Conservation (phyloP, 2,329 filamentous ascomycete genomes). For the Claviceps monticola region DNA sequence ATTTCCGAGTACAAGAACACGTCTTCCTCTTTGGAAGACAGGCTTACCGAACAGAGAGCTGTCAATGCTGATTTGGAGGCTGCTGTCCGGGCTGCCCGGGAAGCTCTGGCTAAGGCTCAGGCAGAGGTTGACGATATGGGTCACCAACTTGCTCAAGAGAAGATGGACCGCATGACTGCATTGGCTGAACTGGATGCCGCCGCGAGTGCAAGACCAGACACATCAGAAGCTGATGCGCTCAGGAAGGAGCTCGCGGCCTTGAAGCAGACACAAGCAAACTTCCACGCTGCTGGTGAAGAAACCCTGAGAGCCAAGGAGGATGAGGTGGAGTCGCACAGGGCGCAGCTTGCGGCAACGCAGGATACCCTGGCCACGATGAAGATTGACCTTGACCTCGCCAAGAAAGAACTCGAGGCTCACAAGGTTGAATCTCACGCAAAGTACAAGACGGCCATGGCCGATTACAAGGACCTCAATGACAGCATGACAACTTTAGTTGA, state of each 20-base stretch:
- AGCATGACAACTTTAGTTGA: constrained; percentile 47
- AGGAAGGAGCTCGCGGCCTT: constrained; percentile 34
- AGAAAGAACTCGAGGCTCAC: constrained; percentile 40
- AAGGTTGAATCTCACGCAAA: constrained; percentile 36
- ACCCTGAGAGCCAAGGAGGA: constrained; percentile 22
- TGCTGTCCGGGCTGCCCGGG: constrained; percentile 25
- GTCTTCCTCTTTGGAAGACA: constrained; percentile 21
- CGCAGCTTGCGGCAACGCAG: constrained; percentile 23
- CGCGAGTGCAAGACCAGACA: constrained; percentile 42
- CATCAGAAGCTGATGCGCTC: constrained; percentile 37
- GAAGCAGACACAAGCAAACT: constrained; percentile 32
- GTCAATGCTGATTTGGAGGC: constrained; percentile 22
- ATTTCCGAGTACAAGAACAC: constrained; percentile 25
- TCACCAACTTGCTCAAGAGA: constrained; percentile 41
- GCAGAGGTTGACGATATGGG: constrained; percentile 35
- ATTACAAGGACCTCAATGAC: constrained; percentile 50
- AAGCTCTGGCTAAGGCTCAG: constrained; percentile 30
- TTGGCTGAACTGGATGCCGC: constrained; percentile 47
- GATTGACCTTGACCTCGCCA: constrained; percentile 32
- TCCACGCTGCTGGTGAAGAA: constrained; percentile 20
- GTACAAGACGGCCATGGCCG: constrained; percentile 41
- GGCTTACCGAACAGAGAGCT: constrained; percentile 21
- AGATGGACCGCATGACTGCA: constrained; percentile 45
- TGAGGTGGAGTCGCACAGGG: constrained; percentile 21
- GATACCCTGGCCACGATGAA: constrained; percentile 16